Base-by-base conservation (phyloP, 257 asterid genomes). In the Petunia secreta region DNA sequence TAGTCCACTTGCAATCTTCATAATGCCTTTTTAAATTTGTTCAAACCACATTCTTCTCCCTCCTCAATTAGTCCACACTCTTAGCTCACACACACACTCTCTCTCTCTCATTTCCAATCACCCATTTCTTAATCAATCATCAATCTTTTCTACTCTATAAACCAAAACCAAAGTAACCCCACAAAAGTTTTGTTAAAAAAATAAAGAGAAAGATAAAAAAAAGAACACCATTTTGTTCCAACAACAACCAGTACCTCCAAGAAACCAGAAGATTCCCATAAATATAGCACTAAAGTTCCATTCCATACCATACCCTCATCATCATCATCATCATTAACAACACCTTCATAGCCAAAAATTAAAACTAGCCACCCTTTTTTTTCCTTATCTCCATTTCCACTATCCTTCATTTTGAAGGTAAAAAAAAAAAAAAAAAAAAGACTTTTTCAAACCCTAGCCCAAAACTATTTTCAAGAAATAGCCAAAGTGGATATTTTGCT, bases 201-300 rank as follows among this genome's bases (percentile, higher is more conserved):
- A 15, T 1, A 38, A 80, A 73, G 39, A 65, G 44, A 9, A 25
- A 64, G 60, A 39, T 39, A 57, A 80, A 73, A 73, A 76, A 80
- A 83, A 52, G 87, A 66, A 77, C 46, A 25, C 34, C 78, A 50
- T 50, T 73, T 73, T 48, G 62, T 80, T 81, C 88, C 90, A 86
- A 80, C 89, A 87, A 78, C 86, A 81, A 81, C 86, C 87, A 68
- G 82, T 81, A 52, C 83, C 84, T 85, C 87, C 85, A 80, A 81
- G 87, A 85, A 86, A 88, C 90, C 90, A 88, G 81, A 86, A 89
- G 91, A 87, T 88, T 89, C 93, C 84, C 83, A 82, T 85, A 80
- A 81, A 89, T 85, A 80, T 82, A 67, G 75, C 62, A 79, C 54
- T 64, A 66, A 84, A 57, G 36, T 38, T 55, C 25, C 75, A 44